A percentile compares a stretch with the other conserved stretches of the same genome.
Conservation (phyloP, 2,329 filamentous ascomycete species). For the Neoarthrinium moseri region DNA sequence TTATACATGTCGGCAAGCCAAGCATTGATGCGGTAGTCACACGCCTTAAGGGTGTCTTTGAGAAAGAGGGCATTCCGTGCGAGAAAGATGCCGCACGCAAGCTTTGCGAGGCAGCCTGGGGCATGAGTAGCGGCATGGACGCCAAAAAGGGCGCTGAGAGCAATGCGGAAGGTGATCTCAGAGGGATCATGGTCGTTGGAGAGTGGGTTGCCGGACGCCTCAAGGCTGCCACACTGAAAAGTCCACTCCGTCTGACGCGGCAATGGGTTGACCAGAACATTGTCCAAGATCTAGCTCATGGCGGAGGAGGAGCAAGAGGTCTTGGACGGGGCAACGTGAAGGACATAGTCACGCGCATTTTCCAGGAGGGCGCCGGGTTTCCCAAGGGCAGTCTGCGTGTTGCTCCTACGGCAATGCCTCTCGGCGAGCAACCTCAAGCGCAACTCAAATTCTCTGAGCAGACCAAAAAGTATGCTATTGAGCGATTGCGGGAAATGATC, state of each 20-base stretch:
- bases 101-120: slow-evolving; percentile 81
- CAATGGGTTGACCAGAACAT: slow-evolving; percentile 77
- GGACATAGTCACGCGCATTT: slow-evolving; percentile 76
- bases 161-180: slow-evolving; percentile 70
- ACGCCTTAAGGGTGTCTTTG: slow-evolving; percentile 80
- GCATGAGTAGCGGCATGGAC: slow-evolving; percentile 71
- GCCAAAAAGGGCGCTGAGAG: slow-evolving; percentile 66
- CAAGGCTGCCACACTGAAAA: slow-evolving; percentile 43
- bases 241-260: slow-evolving; percentile 58
- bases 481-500: slow-evolving; percentile 71
- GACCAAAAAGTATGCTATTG: slow-evolving; percentile 70
- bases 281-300: slow-evolving; percentile 64
- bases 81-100: slow-evolving; percentile 87
- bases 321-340: slow-evolving; percentile 69
- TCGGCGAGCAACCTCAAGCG: slow-evolving; percentile 53
- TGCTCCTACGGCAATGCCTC: slow-evolving; percentile 36
- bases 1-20: slow-evolving; percentile 88
- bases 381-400: slow-evolving; percentile 53
- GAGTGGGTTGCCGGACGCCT: slow-evolving; percentile 82
- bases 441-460: slow-evolving; percentile 72
- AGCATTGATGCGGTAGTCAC: slow-evolving; percentile 81
- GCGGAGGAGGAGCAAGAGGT: slow-evolving; percentile 69
- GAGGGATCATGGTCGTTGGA: slow-evolving; percentile 81
- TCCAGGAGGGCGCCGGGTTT: slow-evolving; percentile 77
- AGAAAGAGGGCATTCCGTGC: slow-evolving; percentile 82